Evolutionary conservation across 2,329 filamentous ascomycete species (phyloP).

Genomic region (Cercospora berteroae): DNA sequence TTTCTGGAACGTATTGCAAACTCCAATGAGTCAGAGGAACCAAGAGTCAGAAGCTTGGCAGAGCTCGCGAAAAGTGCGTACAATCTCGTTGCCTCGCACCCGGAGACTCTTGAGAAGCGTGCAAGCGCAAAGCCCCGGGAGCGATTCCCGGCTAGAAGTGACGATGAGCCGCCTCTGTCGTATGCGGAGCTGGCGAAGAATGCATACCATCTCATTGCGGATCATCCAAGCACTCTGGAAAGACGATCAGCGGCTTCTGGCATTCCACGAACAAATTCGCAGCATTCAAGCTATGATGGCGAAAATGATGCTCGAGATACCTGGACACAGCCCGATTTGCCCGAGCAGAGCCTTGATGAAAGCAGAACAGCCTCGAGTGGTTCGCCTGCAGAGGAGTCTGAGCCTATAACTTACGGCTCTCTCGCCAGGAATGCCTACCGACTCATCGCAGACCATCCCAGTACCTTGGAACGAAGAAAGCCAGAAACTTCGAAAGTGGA

Average conservation of each 20-base stretch:
- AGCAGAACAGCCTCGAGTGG: not conserved
- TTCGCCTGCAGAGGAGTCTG: too few species aligned
- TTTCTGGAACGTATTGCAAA: not conserved
- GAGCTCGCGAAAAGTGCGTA: conserved; percentile 8
- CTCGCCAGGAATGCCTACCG: not conserved
- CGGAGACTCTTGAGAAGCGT: not conserved
- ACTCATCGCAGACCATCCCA: not conserved
- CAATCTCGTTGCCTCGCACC: not conserved
- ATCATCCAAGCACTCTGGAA: not conserved
- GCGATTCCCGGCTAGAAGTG: not conserved
- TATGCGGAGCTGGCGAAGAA: conserved; percentile 7
- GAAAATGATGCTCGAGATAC: not conserved
- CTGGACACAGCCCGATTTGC: not conserved
- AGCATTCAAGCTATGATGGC: not conserved
- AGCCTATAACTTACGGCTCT: not conserved
- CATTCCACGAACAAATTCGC: too few species aligned
- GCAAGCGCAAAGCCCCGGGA: not conserved
- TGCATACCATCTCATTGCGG: conserved; percentile 9
- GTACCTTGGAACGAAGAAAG: not conserved
- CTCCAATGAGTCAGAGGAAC: not conserved
- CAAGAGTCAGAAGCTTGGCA: not conserved
- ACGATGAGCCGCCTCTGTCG: not conserved
- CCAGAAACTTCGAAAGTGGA: not conserved
- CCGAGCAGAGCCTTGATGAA: not conserved
- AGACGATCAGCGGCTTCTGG: not conserved